Evolutionary conservation across 1,139 yeast genomes (phyloP).

Genomic region (Candida sp.): DNA sequence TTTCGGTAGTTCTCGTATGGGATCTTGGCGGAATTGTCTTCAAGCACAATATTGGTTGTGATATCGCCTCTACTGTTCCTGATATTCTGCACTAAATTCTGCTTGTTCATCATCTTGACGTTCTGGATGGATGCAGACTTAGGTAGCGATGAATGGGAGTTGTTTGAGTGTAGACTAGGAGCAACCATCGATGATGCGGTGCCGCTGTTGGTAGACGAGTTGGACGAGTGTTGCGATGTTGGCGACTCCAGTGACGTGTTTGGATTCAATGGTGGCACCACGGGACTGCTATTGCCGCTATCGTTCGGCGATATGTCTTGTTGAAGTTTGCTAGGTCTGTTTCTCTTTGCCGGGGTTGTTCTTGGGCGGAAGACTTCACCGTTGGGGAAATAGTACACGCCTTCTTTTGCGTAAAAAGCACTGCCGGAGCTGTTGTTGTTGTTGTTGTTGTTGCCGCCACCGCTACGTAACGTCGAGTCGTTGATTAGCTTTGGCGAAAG

Average conservation of each 20-base stretch:
- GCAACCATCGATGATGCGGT: not conserved
- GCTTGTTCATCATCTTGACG: constrained; percentile 22
- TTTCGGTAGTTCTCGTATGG: constrained; percentile 10
- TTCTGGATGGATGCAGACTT: constrained; percentile 25
- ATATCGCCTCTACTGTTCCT: constrained; percentile 34
- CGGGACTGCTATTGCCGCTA: constrained; percentile 2
- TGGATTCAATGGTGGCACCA: constrained; percentile 1
- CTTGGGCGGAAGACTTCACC: constrained; percentile 60
- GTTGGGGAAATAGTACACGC: constrained; percentile 50
- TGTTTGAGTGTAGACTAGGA: constrained; percentile 9
- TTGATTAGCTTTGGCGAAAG: constrained; percentile 11
- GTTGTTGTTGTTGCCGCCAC: not conserved
- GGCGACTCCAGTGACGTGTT: not conserved
- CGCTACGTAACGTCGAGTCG: constrained; percentile 4
- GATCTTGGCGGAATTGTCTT: constrained; percentile 18
- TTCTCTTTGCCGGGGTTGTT: constrained; percentile 37
- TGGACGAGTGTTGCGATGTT: not conserved
- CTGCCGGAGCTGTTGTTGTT: constrained; percentile 3
- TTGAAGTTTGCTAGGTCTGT: constrained; percentile 36
- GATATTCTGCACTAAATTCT: constrained; percentile 29
- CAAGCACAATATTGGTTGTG: constrained; percentile 31
- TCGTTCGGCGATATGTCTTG: constrained; percentile 5
- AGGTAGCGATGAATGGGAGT: constrained; percentile 14
- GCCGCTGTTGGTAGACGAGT: constrained; percentile 1
- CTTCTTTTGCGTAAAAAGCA: constrained; percentile 13